These are phyloP conservation scores for Salix purpurea DNA, from an alignment of 345 rosid genomes.

Conservation along the genomic window DNA sequence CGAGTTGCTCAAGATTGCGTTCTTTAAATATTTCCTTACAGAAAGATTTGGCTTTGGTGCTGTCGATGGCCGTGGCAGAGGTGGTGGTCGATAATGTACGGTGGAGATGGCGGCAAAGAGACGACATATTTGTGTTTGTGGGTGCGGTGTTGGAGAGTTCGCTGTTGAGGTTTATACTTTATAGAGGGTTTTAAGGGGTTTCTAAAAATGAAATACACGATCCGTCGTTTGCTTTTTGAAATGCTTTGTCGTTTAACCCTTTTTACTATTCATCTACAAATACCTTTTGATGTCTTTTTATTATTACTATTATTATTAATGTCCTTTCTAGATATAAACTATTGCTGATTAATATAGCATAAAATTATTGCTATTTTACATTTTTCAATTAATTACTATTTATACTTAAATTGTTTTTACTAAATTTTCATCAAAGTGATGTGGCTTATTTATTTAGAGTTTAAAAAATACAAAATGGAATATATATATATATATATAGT, in stretches of 20 bases:
- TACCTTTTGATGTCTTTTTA: too few relatives aligned
- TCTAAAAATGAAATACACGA: neutral
- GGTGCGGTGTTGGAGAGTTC: neutral
- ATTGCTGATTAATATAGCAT: too few relatives aligned
- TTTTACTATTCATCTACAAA: too few relatives aligned
- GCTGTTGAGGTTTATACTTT: neutral
- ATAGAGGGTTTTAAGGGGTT: neutral
- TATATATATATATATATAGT: too few relatives aligned
- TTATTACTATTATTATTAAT: too few relatives aligned
- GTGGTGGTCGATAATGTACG: slow-evolving; percentile 2
- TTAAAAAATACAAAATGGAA: too few relatives aligned
- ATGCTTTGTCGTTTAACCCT: neutral
- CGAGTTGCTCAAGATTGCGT: slow-evolving; percentile 49
- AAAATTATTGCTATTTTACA: too few relatives aligned
- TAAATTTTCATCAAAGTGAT: too few relatives aligned
- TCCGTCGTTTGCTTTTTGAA: neutral
- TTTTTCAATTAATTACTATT: too few relatives aligned
- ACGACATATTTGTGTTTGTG: neutral
- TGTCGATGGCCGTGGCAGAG: neutral
- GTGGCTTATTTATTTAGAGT: too few relatives aligned
- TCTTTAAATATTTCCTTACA: slow-evolving; percentile 38
- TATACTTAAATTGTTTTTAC: too few relatives aligned
- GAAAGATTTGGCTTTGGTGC: slow-evolving; percentile 16
- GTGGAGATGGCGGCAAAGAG: neutral
- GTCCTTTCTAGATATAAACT: too few relatives aligned